Base-by-base conservation (phyloP, 129 eudicot genomes). In the Centaurea solstitialis region DNA sequence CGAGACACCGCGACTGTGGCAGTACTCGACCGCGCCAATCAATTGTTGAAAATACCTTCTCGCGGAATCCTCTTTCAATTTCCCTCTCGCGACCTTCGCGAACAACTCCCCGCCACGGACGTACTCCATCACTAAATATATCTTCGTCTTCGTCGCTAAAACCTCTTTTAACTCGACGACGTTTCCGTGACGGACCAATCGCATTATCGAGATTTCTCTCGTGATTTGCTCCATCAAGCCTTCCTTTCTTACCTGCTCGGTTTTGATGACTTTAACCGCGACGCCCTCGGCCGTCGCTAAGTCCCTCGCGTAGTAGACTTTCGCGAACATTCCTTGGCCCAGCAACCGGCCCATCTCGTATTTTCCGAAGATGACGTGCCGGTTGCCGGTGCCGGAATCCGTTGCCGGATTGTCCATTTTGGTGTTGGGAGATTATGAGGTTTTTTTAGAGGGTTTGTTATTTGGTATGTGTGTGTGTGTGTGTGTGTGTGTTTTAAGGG, bases 241-340 rank as follows among this genome's bases (percentile, higher is more conserved):
- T 59, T 86, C 78, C 15, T 89, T 91, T 79, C 78, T 80, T 30
- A 91, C 92, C 7, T 73, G 85, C 5, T 89, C 91, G 21, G 81
- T 93, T 82, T 84, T 86, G 79, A 93, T 85, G 40, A 91, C 94
- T 85, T 93, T 93, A 21, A 93, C 74, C 4, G 98, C 98, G n/a
- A 93, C 98, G 73, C 85, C 88, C 70, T 91, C 90, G 22, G 77
- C 41, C 6, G 97, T 85, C 1, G 26, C 38, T 64, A 90, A 69
- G 74, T 93, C 87, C 13, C 85, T 77, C 4, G 86, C 97, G 64
- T 89, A 82, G 80, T 91, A 91, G 10, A 93, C 98, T 79, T 93
- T 93, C 2, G 98, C 98, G 50, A 93, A 93, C 17, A 91, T 89
- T 76, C 98, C 98, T 80, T 91, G 93, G 10, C 98, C 98, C 7